Percentiles rank a stretch among this genome's conserved stretches.
These are phyloP conservation scores for Calocybe gambosa DNA, from an alignment of 1,284 basidiomycete species.

Conservation along the genomic window DNA sequence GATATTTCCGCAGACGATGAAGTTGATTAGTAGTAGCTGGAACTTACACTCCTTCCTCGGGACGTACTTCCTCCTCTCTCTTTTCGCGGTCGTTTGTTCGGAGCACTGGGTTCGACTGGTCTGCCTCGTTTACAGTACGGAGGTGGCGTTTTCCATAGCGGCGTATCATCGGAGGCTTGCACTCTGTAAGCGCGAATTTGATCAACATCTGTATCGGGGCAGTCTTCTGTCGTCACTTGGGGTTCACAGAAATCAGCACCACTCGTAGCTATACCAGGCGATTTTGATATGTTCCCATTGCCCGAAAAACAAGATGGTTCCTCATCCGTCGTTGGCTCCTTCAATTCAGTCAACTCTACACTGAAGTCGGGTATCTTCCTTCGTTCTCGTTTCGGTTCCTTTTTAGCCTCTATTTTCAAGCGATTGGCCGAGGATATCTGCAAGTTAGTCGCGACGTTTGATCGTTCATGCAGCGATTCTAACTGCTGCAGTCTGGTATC, in stretches of 20 bases:
- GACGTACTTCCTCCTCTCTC: background rate
- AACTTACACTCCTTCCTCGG: background rate
- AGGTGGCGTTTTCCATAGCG: background rate
- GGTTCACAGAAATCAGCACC: background rate
- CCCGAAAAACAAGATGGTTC: constrained; percentile 24
- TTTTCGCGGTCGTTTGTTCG: constrained; percentile 11
- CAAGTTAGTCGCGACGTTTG: constrained; percentile 36
- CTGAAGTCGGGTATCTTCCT: constrained; percentile 42
- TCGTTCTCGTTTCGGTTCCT: constrained; percentile 22
- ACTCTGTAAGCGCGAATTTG: constrained; percentile 11
- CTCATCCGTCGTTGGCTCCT: constrained; percentile 22
- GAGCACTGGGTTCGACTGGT: background rate
- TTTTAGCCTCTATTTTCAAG: constrained; percentile 36
- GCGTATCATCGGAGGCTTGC: too few relatives aligned
- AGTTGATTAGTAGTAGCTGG: background rate
- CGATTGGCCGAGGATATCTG: constrained; percentile 36
- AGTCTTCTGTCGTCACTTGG: constrained; percentile 10
- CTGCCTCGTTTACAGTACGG: constrained; percentile 6
- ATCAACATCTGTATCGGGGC: constrained; percentile 18
- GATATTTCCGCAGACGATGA: too few relatives aligned
- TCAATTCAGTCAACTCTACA: constrained; percentile 45
- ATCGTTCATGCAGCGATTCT: constrained; percentile 39
- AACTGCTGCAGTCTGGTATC: constrained; percentile 34
- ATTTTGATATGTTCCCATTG: constrained; percentile 30
- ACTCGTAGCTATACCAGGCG: constrained; percentile 8